Base-by-base conservation (phyloP, 2,329 filamentous ascomycete species). In the Cryphonectria carpinicola region DNA sequence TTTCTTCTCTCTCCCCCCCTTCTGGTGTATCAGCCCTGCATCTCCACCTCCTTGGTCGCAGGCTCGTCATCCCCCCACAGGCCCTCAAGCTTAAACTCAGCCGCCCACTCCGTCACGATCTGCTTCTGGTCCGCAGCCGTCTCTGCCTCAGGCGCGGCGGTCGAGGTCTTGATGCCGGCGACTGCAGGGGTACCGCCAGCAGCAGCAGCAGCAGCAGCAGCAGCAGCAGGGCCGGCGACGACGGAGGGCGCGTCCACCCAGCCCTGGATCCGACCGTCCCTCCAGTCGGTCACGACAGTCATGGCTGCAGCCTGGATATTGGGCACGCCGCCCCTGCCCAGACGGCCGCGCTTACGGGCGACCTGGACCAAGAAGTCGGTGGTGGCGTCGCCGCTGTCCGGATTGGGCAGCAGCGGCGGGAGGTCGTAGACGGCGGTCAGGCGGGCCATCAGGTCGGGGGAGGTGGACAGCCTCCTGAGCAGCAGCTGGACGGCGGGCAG, bases 311-410 rank as follows among this genome's bases (percentile, higher is more conserved):
- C 90, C 75, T 90, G 86, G 71, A 98, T 81, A 81, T 98, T 99
- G 60, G 96, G 96, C 22, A 98, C 87, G 73, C 96, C 96, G 28
- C 95, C 95, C 75, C 92, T 92, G 66, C 95, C 94, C 22, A 99
- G 86, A 70, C 96, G 87, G 67, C 96, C 96, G 72, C 96, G 89
- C 85, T 97, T 98, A 77, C 96, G 89, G 6, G 96, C 96, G 17
- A 99, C 95, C 80, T 99, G 95, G 68, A 98, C 90, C 49, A 99
- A 83, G 83, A 98, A 98, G 80, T 98, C 94, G 22, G 90, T 97
- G 7, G 93, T 96, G 70, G 89, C 82, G 79, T 98, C 94, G 69
- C 92, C 92, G 74, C 90, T 87, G 14, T 86, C 87, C 70, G 89
- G 85, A 71, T 84, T 82, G 22, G 88, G 84, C 77, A 97, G 87